Conservation (phyloP, 1,284 basidiomycete species). For the Volvariella surrecta region DNA sequence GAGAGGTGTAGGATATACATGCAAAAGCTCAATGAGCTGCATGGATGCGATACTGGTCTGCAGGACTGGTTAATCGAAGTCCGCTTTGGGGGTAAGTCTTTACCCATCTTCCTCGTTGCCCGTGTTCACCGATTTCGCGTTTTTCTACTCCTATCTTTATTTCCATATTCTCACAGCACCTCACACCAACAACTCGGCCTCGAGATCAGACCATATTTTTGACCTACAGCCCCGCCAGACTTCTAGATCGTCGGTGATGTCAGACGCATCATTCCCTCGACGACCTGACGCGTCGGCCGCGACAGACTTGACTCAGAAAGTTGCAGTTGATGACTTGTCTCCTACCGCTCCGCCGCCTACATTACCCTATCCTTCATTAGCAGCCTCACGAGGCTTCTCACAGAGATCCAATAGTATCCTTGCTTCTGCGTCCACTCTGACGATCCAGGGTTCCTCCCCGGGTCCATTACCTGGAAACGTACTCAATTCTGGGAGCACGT, state of each 20-base stretch:
- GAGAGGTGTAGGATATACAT: slow-evolving; percentile 79
- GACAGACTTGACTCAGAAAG: slow-evolving; percentile 54
- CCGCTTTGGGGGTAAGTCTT: slow-evolving; percentile 43
- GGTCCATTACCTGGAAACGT: slow-evolving; percentile 23
- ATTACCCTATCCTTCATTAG: slow-evolving; percentile 65
- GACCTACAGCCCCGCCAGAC: slow-evolving; percentile 49
- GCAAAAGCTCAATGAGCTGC: slow-evolving; percentile 77
- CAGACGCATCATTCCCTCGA: slow-evolving; percentile 70
- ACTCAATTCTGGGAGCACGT: no score
- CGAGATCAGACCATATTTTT: slow-evolving; percentile 16
- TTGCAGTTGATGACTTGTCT: slow-evolving; percentile 32
- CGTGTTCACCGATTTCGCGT: neutral
- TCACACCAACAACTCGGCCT: neutral
- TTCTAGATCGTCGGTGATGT: slow-evolving; percentile 62
- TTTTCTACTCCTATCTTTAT: neutral
- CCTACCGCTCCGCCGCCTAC: slow-evolving; percentile 48
- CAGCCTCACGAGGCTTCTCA: slow-evolving; percentile 9
- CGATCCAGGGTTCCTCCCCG: slow-evolving; percentile 2
- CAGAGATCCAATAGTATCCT: neutral
- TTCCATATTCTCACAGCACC: slow-evolving; percentile 8
- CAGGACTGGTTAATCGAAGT: slow-evolving; percentile 64
- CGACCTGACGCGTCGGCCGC: slow-evolving; percentile 68
- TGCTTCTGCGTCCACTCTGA: neutral
- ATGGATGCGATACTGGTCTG: slow-evolving; percentile 71
- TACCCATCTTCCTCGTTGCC: neutral